Conservation (phyloP, 495 filamentous ascomycete species). For the Tuber aestivum region DNA sequence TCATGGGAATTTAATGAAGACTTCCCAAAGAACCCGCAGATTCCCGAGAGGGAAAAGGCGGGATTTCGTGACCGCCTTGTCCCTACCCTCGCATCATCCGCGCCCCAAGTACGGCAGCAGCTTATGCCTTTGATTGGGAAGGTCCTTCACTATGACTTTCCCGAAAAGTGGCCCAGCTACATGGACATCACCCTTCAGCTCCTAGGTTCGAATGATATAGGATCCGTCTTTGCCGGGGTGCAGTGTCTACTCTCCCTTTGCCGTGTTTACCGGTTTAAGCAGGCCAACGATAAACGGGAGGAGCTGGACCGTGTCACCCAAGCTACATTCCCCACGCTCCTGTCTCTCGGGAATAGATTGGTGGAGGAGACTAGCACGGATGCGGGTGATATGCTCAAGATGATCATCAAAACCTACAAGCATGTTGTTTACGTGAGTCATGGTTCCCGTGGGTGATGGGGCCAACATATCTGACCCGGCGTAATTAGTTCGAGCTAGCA, state of each 20-base stretch:
- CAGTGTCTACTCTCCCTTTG: constrained; percentile 92
- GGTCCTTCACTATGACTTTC: constrained; percentile 92
- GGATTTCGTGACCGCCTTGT: constrained; percentile 79
- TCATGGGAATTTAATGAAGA: constrained; percentile 81
- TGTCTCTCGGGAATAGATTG: constrained; percentile 76
- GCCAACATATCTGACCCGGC: constrained; percentile 17
- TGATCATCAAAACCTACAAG: constrained; percentile 92
- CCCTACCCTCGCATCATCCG: constrained; percentile 75
- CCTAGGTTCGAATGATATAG: constrained; percentile 71
- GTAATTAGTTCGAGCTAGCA: constrained; percentile 73
- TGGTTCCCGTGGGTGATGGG: constrained; percentile 6
- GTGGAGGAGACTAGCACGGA: constrained; percentile 86
- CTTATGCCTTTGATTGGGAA: constrained; percentile 90
- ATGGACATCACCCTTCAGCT: constrained; percentile 84
- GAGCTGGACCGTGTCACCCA: constrained; percentile 94
- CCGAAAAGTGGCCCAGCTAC: constrained; percentile 85
- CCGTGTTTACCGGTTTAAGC: constrained; percentile 88
- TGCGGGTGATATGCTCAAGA: constrained; percentile 92
- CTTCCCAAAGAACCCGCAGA: constrained; percentile 54
- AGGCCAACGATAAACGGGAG: constrained; percentile 63
- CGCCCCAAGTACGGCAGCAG: constrained; percentile 74
- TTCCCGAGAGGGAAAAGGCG: constrained; percentile 84
- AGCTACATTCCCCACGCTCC: constrained; percentile 81
- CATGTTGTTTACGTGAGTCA: constrained; percentile 87
- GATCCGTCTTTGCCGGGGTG: constrained; percentile 82